Evolutionary conservation across 305 asterid genomes (phyloP).

Genomic region (Fraxinus baroniana): DNA sequence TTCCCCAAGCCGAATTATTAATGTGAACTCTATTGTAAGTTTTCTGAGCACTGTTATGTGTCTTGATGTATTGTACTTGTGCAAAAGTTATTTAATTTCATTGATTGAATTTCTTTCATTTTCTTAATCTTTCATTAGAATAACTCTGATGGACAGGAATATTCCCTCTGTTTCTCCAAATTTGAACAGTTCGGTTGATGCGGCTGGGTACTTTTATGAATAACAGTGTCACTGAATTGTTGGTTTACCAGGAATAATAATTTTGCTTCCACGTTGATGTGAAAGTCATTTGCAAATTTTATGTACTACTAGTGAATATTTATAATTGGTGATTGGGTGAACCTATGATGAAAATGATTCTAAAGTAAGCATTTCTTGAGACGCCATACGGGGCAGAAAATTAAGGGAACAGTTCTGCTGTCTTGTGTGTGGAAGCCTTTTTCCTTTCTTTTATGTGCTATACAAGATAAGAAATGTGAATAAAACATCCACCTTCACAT

Average conservation of each 20-base stretch:
- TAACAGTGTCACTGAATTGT: neutral
- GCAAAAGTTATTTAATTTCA: neutral
- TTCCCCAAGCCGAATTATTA: constrained; percentile 93
- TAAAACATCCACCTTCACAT: neutral
- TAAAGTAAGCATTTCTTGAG: neutral
- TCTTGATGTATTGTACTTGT: neutral
- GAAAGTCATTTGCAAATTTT: neutral
- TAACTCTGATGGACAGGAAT: constrained; percentile 1
- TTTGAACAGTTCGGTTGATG: neutral
- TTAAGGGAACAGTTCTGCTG: neutral
- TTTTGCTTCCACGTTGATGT: neutral
- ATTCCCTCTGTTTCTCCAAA: neutral
- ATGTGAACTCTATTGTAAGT: constrained; percentile 89
- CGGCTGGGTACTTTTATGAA: neutral
- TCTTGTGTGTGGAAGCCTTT: neutral
- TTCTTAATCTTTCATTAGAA: constrained; percentile 10
- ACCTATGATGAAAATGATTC: neutral
- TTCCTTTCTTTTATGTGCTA: neutral
- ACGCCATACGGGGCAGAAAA: neutral
- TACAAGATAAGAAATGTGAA: neutral
- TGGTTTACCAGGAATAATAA: neutral
- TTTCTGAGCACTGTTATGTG: constrained; percentile 13
- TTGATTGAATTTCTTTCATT: neutral
- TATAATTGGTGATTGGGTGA: neutral
- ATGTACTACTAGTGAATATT: neutral